phyloP scores from a whole-genome alignment of 2,329 filamentous ascomycete species.

The Aureobasidium melanogenum region DNA sequence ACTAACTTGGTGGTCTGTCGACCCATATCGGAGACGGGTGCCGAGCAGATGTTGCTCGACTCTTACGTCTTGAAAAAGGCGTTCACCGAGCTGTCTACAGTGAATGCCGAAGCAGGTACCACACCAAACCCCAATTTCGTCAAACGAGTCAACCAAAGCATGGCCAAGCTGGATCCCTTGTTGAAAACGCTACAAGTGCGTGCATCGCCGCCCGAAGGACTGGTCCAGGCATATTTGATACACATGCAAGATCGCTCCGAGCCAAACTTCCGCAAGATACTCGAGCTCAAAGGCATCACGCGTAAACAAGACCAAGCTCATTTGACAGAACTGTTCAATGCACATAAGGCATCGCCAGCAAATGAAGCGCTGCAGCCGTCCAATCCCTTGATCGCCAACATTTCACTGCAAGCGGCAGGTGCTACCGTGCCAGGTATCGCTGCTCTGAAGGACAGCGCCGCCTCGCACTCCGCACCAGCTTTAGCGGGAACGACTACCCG shows the following conservation, averaged over 20 bases:
- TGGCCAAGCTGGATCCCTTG: conserved; percentile 80
- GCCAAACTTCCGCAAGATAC: conserved; percentile 88
- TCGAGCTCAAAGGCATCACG: conserved; percentile 88
- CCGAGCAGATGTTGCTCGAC: conserved; percentile 96
- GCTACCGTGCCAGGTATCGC: conserved; percentile 28
- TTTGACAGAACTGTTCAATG: conserved; percentile 83
- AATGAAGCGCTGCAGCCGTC: conserved; percentile 64
- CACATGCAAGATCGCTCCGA: conserved; percentile 92
- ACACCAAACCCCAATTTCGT: conserved; percentile 56
- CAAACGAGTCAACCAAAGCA: conserved; percentile 75
- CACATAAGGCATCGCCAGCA: conserved; percentile 59
- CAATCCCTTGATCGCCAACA: conserved; percentile 51
- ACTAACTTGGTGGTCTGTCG: conserved; percentile 78
- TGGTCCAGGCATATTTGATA: conserved; percentile 95
- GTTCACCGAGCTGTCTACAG: conserved; percentile 60
- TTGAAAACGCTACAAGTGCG: conserved; percentile 96
- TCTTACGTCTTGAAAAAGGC: conserved; percentile 82
- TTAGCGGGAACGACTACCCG: conserved; percentile 29
- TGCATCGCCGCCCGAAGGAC: conserved; percentile 78
- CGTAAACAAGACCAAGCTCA: conserved; percentile 69
- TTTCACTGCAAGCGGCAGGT: conserved; percentile 46
- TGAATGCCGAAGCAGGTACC: conserved; percentile 47
- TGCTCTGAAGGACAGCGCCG: conserved; percentile 17
- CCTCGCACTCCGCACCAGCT: conserved; percentile 25
- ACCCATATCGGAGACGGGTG: conserved; percentile 86